phyloP scores from a whole-genome alignment of 176 grass and related monocot species.

The Juncus inflexus region DNA sequence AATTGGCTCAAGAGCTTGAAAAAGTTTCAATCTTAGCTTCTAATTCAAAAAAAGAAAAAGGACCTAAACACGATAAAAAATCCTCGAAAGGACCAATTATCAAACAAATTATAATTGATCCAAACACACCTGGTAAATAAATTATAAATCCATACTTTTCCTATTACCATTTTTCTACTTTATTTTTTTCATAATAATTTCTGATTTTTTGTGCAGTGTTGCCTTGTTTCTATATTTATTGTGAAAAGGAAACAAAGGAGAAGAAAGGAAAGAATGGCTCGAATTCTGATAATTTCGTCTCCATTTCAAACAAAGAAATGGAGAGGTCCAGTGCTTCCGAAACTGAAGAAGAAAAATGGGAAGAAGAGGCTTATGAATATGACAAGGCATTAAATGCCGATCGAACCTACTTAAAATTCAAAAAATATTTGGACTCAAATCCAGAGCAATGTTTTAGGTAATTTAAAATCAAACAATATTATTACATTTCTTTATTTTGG shows the following conservation, averaged over 20 bases:
- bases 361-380: constrained; percentile 84
- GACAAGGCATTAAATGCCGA: constrained; percentile 77
- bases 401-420: constrained; percentile 85
- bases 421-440: constrained; percentile 80
- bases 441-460: constrained; percentile 93
- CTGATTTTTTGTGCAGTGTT: constrained; percentile 40
- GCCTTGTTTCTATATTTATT: constrained; percentile 95
- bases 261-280: not conserved
- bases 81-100: constrained; percentile 22
- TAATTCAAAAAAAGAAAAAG: constrained; percentile 59
- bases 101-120: constrained; percentile 38
- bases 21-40: constrained; percentile 65
- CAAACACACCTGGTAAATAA: constrained; percentile 40
- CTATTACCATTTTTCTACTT: not conserved
- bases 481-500: constrained; percentile 19
- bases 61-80: constrained; percentile 33
- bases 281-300: constrained; percentile 30
- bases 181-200: constrained; percentile 3
- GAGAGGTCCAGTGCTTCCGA: constrained; percentile 9
- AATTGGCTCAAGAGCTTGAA: constrained; percentile 60
- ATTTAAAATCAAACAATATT: constrained; percentile 1
- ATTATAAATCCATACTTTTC: not conserved
- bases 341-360: constrained; percentile 74
- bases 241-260: constrained; percentile 33
- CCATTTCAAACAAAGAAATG: constrained; percentile 44